These are phyloP conservation scores for Claviceps sp. DNA, from an alignment of 2,329 filamentous ascomycete genomes.

Conservation along the genomic window DNA sequence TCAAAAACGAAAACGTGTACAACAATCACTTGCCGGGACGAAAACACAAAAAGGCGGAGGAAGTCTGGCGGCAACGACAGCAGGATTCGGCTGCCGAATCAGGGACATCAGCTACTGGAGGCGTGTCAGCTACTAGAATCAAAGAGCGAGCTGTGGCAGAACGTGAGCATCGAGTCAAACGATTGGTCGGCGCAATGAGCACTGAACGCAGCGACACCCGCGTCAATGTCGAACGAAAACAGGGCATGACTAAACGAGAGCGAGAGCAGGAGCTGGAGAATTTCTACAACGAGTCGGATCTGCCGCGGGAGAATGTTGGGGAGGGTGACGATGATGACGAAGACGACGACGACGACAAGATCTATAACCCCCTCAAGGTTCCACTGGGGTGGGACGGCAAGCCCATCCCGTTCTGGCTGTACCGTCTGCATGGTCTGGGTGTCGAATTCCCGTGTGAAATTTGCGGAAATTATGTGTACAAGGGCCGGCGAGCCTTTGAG, in stretches of 20 bases:
- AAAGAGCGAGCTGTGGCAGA: slow-evolving; percentile 88
- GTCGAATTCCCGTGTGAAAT: slow-evolving; percentile 94
- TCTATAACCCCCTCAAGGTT: slow-evolving; percentile 94
- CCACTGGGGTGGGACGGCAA: slow-evolving; percentile 97
- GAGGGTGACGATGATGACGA: slow-evolving; percentile 59
- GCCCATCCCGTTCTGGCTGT: slow-evolving; percentile 97
- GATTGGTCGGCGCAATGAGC: slow-evolving; percentile 69
- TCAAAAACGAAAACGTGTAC: slow-evolving; percentile 91
- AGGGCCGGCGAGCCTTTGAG: slow-evolving; percentile 89
- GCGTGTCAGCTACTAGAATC: slow-evolving; percentile 37
- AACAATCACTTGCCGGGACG: slow-evolving; percentile 78
- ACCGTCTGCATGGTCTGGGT: slow-evolving; percentile 88
- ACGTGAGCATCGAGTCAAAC: slow-evolving; percentile 71
- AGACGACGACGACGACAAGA: slow-evolving; percentile 68
- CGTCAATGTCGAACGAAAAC: slow-evolving; percentile 89
- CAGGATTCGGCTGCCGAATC: slow-evolving; percentile 21
- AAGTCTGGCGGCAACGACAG: slow-evolving; percentile 42
- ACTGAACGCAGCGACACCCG: slow-evolving; percentile 79
- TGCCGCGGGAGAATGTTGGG: slow-evolving; percentile 25
- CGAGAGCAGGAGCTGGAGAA: slow-evolving; percentile 88
- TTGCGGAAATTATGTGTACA: slow-evolving; percentile 98
- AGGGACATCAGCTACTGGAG: slow-evolving; percentile 14
- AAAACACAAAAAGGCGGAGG: slow-evolving; percentile 67
- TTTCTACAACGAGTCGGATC: slow-evolving; percentile 41
- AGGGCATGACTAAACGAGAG: slow-evolving; percentile 95